These are phyloP conservation scores for Lactarius quietus DNA, from an alignment of 768 basidiomycete species.

Conservation along the genomic window DNA sequence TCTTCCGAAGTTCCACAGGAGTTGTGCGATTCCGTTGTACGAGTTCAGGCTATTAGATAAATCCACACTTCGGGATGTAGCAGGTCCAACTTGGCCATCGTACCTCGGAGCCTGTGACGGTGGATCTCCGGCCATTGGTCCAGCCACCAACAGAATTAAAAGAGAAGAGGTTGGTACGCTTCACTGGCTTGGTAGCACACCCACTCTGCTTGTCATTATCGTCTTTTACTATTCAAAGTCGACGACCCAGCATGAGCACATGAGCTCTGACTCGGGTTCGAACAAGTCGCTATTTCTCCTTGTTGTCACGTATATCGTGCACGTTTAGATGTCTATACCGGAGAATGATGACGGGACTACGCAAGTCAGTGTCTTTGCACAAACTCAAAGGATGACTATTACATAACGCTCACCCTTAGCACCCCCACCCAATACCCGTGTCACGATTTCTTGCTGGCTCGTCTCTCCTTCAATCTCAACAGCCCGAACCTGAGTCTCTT, in stretches of 20 bases:
- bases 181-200: too few species aligned
- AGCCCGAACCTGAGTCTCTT: slow-evolving; percentile 64
- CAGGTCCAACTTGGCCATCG: too few species aligned
- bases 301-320: background rate
- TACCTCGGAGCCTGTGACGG: too few species aligned
- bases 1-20: background rate
- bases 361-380: background rate
- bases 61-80: too few species aligned
- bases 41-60: too few species aligned
- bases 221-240: background rate
- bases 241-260: background rate
- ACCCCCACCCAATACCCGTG: slow-evolving; percentile 21
- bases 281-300: background rate
- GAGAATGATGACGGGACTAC: background rate
- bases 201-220: background rate
- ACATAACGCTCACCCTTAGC: background rate
- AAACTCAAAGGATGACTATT: too few species aligned
- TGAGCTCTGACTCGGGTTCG: background rate
- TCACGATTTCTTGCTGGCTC: slow-evolving; percentile 42
- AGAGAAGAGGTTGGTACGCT: too few species aligned
- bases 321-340: background rate
- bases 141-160: too few species aligned
- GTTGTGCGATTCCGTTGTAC: background rate
- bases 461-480: slow-evolving; percentile 56
- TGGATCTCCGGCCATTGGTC: too few species aligned